phyloP scores from a whole-genome alignment of 257 asterid species.

The Rehmannia glutinosa region DNA sequence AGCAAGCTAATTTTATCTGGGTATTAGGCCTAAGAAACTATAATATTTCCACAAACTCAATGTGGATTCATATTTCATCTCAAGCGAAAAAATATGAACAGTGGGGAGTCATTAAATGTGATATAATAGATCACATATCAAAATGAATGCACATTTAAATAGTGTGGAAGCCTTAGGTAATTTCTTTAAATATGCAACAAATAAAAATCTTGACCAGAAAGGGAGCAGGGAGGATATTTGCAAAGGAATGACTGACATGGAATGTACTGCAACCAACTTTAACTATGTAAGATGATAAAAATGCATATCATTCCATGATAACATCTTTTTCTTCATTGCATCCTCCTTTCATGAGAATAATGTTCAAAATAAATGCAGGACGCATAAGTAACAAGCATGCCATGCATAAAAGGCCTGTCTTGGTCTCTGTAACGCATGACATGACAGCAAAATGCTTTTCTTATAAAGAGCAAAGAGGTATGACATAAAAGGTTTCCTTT shows the following conservation, averaged over 20 bases:
- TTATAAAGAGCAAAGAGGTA: too few relatives aligned
- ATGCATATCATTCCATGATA: neutral
- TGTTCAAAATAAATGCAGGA: neutral
- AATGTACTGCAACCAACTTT: neutral
- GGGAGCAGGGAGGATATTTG: too few relatives aligned
- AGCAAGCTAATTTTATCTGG: neutral
- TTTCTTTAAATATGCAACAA: neutral
- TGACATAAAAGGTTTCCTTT: neutral
- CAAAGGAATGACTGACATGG: neutral
- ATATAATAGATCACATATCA: neutral
- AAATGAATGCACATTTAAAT: neutral
- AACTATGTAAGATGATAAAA: neutral
- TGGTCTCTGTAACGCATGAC: neutral
- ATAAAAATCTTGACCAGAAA: too few relatives aligned
- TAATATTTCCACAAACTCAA: neutral
- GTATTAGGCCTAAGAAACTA: neutral
- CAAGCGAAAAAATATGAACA: neutral
- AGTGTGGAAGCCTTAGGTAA: too few relatives aligned
- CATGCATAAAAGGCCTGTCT: neutral
- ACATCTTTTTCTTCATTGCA: neutral
- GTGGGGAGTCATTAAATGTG: neutral
- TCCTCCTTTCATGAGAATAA: neutral
- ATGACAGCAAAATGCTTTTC: neutral
- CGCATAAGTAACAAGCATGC: neutral
- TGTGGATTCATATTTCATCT: neutral